Percentiles rank a stretch among this genome's conserved stretches.
Conservation (phyloP, 2,329 filamentous ascomycete species). For the Huntiella savannae region DNA sequence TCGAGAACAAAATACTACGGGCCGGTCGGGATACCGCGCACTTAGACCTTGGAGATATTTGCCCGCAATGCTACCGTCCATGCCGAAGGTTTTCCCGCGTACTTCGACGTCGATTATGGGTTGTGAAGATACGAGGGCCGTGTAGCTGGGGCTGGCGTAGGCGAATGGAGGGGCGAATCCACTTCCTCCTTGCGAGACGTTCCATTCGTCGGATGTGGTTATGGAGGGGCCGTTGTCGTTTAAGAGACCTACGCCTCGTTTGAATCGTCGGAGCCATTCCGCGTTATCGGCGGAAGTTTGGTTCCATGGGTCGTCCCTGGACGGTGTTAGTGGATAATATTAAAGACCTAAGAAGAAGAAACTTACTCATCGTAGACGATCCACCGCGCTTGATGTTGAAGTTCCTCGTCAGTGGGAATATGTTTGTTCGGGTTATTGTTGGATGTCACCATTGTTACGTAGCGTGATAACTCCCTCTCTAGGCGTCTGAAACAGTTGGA, state of each 20-base stretch:
- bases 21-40: slow-evolving; percentile 26
- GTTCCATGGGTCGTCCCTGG: slow-evolving; percentile 43
- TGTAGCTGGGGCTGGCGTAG: slow-evolving; percentile 20
- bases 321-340: slow-evolving; percentile 12
- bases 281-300: slow-evolving; percentile 43
- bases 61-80: slow-evolving; percentile 26
- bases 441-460: slow-evolving; percentile 33
- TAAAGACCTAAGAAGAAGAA: neutral
- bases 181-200: slow-evolving; percentile 28
- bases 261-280: slow-evolving; percentile 45
- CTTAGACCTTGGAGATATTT: slow-evolving; percentile 27
- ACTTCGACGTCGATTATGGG: slow-evolving; percentile 18
- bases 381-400: slow-evolving; percentile 45
- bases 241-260: slow-evolving; percentile 35
- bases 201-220: slow-evolving; percentile 23
- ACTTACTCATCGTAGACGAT: slow-evolving; percentile 42
- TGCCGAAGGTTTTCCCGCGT: slow-evolving; percentile 23
- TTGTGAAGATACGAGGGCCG: slow-evolving; percentile 15
- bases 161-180: slow-evolving; percentile 38
- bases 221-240: slow-evolving; percentile 29
- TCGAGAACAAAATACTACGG: slow-evolving; percentile 36
- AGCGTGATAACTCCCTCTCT: slow-evolving; percentile 33
- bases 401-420: slow-evolving; percentile 38
- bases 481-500: slow-evolving; percentile 41
- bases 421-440: slow-evolving; percentile 40